These are phyloP conservation scores for Kwoniella dendrophila DNA, from an alignment of 768 basidiomycete genomes.

Conservation along the genomic window DNA sequence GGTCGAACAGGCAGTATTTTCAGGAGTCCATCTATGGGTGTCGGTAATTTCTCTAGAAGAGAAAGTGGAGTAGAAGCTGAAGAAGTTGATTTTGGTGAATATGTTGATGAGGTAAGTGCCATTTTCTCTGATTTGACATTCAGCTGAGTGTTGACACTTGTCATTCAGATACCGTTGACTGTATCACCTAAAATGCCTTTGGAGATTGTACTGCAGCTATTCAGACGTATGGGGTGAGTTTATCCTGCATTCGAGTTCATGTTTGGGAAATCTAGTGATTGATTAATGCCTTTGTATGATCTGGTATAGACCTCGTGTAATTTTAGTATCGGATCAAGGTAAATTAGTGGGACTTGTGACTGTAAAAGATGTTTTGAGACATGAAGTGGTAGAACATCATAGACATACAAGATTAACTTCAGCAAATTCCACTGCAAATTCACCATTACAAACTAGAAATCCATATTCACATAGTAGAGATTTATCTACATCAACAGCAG, in stretches of 20 bases:
- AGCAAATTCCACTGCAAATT: not conserved
- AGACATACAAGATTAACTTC: constrained; percentile 26
- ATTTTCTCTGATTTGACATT: not conserved
- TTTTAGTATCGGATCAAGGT: constrained; percentile 87
- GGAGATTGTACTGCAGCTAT: constrained; percentile 96
- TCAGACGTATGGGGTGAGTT: constrained; percentile 93
- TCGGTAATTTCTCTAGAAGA: constrained; percentile 8
- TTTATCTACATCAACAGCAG: constrained; percentile 17
- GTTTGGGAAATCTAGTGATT: constrained; percentile 1
- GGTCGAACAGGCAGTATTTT: constrained; percentile 18
- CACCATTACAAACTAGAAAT: not conserved
- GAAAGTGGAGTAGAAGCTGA: constrained; percentile 47
- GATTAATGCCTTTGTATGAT: not conserved
- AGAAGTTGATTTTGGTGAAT: constrained; percentile 66
- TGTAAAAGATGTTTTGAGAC: constrained; percentile 91
- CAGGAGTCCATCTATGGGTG: constrained; percentile 16
- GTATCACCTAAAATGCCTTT: constrained; percentile 88
- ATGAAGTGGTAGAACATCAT: constrained; percentile 63
- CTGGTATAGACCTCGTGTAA: constrained; percentile 83
- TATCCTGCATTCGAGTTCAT: constrained; percentile 15
- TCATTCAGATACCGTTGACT: constrained; percentile 80
- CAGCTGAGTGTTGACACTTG: not conserved
- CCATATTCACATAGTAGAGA: constrained; percentile 11
- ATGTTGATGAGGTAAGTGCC: constrained; percentile 89
- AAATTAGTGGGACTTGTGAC: constrained; percentile 81